These are phyloP conservation scores for Suillus lakei DNA, from an alignment of 768 basidiomycete genomes.

Conservation along the genomic window DNA sequence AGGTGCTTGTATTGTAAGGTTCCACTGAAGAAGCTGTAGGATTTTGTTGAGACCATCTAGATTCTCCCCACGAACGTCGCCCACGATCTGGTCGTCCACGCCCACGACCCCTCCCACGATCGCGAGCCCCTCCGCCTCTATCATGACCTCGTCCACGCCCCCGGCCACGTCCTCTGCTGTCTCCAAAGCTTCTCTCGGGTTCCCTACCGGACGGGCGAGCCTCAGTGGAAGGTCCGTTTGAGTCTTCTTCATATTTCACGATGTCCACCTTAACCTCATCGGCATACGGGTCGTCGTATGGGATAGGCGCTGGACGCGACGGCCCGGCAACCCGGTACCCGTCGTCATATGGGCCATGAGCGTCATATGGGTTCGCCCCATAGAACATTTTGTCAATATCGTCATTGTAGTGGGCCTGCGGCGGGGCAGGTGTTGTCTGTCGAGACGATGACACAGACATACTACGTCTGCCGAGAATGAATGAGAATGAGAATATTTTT, in stretches of 20 bases:
- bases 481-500: slow-evolving; percentile 5
- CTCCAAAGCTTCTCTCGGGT: neutral
- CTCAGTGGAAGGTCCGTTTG: neutral
- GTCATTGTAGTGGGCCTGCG: slow-evolving; percentile 57
- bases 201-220: neutral
- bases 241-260: slow-evolving; percentile 13
- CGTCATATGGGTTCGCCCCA: slow-evolving; percentile 66
- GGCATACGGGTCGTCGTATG: slow-evolving; percentile 83
- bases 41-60: slow-evolving; percentile 23
- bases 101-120: slow-evolving; percentile 33
- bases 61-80: slow-evolving; percentile 20
- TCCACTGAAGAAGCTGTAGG: slow-evolving; percentile 23
- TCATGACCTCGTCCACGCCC: slow-evolving; percentile 42
- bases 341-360: slow-evolving; percentile 70
- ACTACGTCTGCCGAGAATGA: slow-evolving; percentile 47
- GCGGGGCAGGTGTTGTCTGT: slow-evolving; percentile 56
- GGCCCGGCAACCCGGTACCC: slow-evolving; percentile 56
- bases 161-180: slow-evolving; percentile 35
- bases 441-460: slow-evolving; percentile 60
- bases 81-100: slow-evolving; percentile 31
- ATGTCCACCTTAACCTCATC: slow-evolving; percentile 43
- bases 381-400: slow-evolving; percentile 49
- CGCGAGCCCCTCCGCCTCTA: slow-evolving; percentile 28
- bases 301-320: slow-evolving; percentile 67
- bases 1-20: slow-evolving; percentile 34